Evolutionary conservation across 345 rosid genomes (phyloP).

Genomic region (Brassica napus): DNA sequence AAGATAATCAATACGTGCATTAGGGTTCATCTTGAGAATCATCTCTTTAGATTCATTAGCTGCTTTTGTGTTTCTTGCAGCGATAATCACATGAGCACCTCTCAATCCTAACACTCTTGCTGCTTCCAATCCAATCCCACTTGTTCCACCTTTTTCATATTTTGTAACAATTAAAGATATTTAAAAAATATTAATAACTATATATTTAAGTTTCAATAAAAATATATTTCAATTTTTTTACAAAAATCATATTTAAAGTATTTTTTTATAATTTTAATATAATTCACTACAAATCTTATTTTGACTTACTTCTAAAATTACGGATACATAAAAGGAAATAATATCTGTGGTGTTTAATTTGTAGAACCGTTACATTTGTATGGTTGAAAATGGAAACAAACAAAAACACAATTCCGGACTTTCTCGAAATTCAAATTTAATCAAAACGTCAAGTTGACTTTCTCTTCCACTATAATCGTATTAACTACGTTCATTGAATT

Average conservation of each 20-base stretch:
- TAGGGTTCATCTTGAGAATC: constrained; percentile 43
- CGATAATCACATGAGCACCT: constrained; percentile 73
- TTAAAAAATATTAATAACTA: too few species aligned
- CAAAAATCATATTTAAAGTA: too few species aligned
- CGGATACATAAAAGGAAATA: background rate
- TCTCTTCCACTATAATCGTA: constrained; percentile 1
- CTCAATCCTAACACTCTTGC: constrained; percentile 73
- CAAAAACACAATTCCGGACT: background rate
- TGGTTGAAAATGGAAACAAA: background rate
- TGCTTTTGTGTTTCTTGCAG: constrained; percentile 75
- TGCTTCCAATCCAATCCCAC: constrained; percentile 92
- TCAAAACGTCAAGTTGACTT: constrained; percentile 14
- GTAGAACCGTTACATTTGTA: background rate
- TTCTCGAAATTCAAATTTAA: background rate
- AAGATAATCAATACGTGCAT: constrained; percentile 56
- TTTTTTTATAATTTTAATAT: too few species aligned
- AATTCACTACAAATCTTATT: background rate
- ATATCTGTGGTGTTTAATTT: background rate
- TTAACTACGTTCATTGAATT: background rate
- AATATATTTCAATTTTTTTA: too few species aligned
- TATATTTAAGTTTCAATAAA: too few species aligned
- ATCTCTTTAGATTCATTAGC: constrained; percentile 63
- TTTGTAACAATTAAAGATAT: background rate
- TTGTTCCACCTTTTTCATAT: constrained; percentile 68
- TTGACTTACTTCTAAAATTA: background rate